These are phyloP conservation scores for Macrophomina pseudophaseolina DNA, from an alignment of 2,329 filamentous ascomycete genomes.

Conservation along the genomic window DNA sequence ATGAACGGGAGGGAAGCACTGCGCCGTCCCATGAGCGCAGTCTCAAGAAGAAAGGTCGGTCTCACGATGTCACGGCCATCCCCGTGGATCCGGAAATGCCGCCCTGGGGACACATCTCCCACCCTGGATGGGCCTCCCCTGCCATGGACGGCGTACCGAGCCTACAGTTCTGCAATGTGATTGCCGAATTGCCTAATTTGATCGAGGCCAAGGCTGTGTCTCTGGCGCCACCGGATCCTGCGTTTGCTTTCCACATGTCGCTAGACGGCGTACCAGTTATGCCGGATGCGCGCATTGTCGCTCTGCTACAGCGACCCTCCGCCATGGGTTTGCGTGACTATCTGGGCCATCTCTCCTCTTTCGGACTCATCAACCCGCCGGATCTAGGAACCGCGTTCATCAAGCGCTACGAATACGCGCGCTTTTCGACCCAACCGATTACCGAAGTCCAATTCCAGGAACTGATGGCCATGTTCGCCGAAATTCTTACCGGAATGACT, in stretches of 20 bases:
- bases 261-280: constrained; percentile 40
- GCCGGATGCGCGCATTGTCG: constrained; percentile 71
- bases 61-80: constrained; percentile 40
- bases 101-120: constrained; percentile 82
- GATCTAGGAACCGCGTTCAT: constrained; percentile 67
- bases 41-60: constrained; percentile 40
- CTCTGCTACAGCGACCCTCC: constrained; percentile 71
- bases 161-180: constrained; percentile 81
- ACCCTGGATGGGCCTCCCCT: constrained; percentile 88
- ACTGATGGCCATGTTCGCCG: constrained; percentile 84
- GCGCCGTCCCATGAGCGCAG: constrained; percentile 38
- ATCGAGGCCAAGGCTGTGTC: constrained; percentile 94
- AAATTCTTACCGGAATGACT: constrained; percentile 77
- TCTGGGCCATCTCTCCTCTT: constrained; percentile 68
- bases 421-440: constrained; percentile 76
- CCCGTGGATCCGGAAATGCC: constrained; percentile 53
- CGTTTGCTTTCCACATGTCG: constrained; percentile 35
- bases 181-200: constrained; percentile 83
- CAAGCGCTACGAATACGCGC: constrained; percentile 77
- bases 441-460: constrained; percentile 73
- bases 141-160: constrained; percentile 74
- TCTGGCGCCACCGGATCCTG: constrained; percentile 68
- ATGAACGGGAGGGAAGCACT: constrained; percentile 31
- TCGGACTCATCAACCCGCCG: constrained; percentile 66
- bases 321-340: constrained; percentile 82